Base-by-base conservation (phyloP, 345 rosid genomes). In the Melaleuca alternifolia region DNA sequence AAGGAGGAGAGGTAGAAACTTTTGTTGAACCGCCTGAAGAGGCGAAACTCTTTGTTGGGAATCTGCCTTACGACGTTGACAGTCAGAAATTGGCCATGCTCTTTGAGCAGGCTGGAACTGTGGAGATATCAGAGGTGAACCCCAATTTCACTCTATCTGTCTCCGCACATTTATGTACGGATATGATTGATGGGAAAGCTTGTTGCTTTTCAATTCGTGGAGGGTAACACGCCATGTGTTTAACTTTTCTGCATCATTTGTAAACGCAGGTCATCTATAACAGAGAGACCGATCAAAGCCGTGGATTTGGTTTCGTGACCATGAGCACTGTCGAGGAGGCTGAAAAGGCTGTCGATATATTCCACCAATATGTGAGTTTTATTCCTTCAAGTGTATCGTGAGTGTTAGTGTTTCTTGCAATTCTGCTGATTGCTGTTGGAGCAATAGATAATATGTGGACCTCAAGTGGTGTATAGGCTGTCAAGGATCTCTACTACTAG, bases 271-370 rank as follows among this genome's bases (percentile, higher is more conserved):
- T 97, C 87, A 93, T 96, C 85, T 96, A 94, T 91, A 94, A 96
- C 85, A 93, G 94, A 87, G 96, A 94, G 77, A 97, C 95, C 16
- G 97, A 97, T 85, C 94, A 90, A 88, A 97, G 99, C 83, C 95
- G 99, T n/a, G 99, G 99, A 30, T 97, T 97, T 85, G 99, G 99
- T 54, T 97, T 97, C 30, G 99, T 97, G 89, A 94, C 98, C 10
- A 96, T 97, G 98, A 96, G 99, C 89, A 91, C 94, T 0, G 95
- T 95, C 79, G 99, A 94, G 62, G 99, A 97, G 91, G 98, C 98
- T 44, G 99, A 97, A 84, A 93, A 89, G 88, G 99, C 98, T 85
- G 95, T 92, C 1, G 98, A 96, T 21, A 87, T 89, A 87, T 89
- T 94, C 57, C 88, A 94, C 86, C 93, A 93, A 84, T 94, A 93